Evolutionary conservation across 1,284 basidiomycete genomes (phyloP).

Genomic region (Exobasidium rhododendri): DNA sequence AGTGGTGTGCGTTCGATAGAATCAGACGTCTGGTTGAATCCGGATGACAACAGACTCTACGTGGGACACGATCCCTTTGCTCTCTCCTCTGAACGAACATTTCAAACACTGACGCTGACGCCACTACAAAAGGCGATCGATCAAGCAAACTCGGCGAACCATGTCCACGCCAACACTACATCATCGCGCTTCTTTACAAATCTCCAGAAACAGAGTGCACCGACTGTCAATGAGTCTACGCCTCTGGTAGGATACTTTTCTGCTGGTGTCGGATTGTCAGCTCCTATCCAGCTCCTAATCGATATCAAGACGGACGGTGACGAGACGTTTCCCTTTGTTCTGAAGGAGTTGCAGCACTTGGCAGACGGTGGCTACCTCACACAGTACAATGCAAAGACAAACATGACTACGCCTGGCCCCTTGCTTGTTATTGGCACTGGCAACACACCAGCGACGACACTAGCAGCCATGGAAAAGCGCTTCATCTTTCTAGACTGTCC

Average conservation of each 20-base stretch:
- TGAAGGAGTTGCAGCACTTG: conserved; percentile 29
- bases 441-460: conserved; percentile 28
- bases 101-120: conserved; percentile 27
- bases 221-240: conserved; percentile 20
- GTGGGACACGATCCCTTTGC: conserved; percentile 40
- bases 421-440: conserved; percentile 39
- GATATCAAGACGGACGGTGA: conserved; percentile 44
- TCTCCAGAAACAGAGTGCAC: conserved; percentile 15
- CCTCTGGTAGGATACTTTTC: conserved; percentile 16
- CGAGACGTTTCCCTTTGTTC: conserved; percentile 24
- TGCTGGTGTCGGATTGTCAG: conserved; percentile 29
- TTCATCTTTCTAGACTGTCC: conserved; percentile 39
- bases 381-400: conserved; percentile 16
- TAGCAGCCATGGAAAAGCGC: conserved; percentile 22
- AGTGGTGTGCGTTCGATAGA: conserved; percentile 35
- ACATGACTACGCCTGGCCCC: conserved; percentile 27
- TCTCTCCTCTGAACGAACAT: conserved; percentile 33
- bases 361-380: conserved; percentile 32
- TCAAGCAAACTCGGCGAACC: conserved; percentile 32
- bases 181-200: conserved; percentile 24
- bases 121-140: conserved; percentile 33
- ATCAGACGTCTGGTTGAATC: conserved; percentile 42
- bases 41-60: conserved; percentile 29
- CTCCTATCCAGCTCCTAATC: conserved; percentile 36
- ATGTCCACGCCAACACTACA: conserved; percentile 16